Percentiles rank a stretch among this genome's conserved stretches.
Evolutionary conservation across 225 moss, liverwort and hornwort genomes (phyloP).

Genomic region (Bryoerythrophyllum caledonicum): DNA sequence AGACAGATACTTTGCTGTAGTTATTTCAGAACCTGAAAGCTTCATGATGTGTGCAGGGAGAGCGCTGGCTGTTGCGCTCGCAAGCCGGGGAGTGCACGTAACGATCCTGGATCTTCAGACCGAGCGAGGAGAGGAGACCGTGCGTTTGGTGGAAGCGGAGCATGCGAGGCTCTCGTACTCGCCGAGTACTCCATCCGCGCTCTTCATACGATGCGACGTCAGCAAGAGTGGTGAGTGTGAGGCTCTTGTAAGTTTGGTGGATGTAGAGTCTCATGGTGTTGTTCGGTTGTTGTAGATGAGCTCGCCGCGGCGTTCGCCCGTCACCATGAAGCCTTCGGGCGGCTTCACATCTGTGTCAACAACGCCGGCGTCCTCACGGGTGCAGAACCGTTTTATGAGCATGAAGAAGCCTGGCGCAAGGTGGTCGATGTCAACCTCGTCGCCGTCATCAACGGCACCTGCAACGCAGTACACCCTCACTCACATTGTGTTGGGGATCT

Average conservation of each 20-base stretch:
- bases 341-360: constrained; percentile 70
- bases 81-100: constrained; percentile 60
- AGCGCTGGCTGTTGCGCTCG: constrained; percentile 57
- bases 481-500: not conserved
- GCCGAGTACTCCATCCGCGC: constrained; percentile 49
- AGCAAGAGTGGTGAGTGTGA: constrained; percentile 48
- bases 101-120: constrained; percentile 52
- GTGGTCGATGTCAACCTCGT: constrained; percentile 52
- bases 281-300: constrained; percentile 22
- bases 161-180: constrained; percentile 52
- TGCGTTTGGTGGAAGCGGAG: constrained; percentile 64
- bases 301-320: constrained; percentile 43
- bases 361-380: constrained; percentile 41
- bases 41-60: constrained; percentile 52
- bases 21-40: not conserved
- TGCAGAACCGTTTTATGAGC: constrained; percentile 24
- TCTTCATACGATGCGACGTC: constrained; percentile 73
- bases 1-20: not conserved
- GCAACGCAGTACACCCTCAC: constrained; percentile 48
- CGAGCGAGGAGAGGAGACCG: constrained; percentile 50
- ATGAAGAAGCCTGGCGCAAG: constrained; percentile 52
- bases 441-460: constrained; percentile 69
- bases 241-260: not conserved
- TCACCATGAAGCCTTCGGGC: constrained; percentile 63
- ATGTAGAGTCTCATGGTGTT: not conserved